Evolutionary conservation across 306 rosid species (phyloP).

Genomic region (Quercus wislizeni): DNA sequence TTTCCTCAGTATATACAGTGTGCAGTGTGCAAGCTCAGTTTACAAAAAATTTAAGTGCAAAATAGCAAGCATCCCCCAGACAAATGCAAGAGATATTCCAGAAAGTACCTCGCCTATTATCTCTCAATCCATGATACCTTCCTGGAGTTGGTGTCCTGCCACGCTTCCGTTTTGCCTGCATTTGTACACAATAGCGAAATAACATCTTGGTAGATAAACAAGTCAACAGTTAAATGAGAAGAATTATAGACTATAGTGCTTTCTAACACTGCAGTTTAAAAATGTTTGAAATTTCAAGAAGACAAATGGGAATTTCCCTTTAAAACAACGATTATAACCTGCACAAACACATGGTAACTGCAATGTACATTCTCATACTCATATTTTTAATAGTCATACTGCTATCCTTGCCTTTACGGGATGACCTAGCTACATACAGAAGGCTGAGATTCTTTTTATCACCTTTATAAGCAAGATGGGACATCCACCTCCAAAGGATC

Average conservation of each 20-base stretch:
- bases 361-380: not conserved
- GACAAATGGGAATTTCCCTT: conserved; percentile 8
- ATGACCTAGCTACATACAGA: conserved; percentile 5
- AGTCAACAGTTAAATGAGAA: conserved; percentile 3
- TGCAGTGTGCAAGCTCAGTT: not conserved
- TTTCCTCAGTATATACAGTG: not conserved
- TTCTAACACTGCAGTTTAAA: conserved; percentile 2
- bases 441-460: not conserved
- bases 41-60: not conserved
- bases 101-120: conserved; percentile 29
- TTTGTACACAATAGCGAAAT: conserved; percentile 5
- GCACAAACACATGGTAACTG: not conserved
- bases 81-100: not conserved
- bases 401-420: conserved; percentile 10
- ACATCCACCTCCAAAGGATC: not conserved
- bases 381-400: not conserved
- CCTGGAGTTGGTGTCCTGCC: conserved; percentile 53
- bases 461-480: not conserved
- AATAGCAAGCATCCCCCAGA: not conserved
- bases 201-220: conserved; percentile 8
- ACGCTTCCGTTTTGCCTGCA: conserved; percentile 54
- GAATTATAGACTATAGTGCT: not conserved
- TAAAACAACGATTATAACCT: not conserved
- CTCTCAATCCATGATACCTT: conserved; percentile 44
- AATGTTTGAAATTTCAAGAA: conserved; percentile 1